A percentile compares a stretch with the other conserved stretches of the same genome.
phyloP scores from a whole-genome alignment of 345 rosid genomes.

The Mangifera indica region DNA sequence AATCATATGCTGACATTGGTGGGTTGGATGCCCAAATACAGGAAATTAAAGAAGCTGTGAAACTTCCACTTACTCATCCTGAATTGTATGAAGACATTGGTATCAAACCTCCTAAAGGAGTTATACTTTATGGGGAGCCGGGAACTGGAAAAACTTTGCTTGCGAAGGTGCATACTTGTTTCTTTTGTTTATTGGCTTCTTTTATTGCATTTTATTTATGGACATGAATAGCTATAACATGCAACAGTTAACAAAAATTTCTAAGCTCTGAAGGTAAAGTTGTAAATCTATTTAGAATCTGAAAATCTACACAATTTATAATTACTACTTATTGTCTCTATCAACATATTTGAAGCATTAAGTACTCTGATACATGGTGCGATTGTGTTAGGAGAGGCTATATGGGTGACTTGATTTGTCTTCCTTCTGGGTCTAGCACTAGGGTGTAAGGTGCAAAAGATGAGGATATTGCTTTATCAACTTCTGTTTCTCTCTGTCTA shows the following conservation, averaged over 20 bases:
- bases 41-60: conserved; percentile 37
- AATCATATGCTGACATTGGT: conserved; percentile 38
- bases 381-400: background rate
- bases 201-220: background rate
- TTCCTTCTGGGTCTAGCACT: background rate
- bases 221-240: background rate
- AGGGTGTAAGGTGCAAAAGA: too few relatives aligned
- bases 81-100: conserved; percentile 23
- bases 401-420: background rate
- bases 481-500: background rate
- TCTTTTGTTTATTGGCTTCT: background rate
- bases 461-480: too few relatives aligned
- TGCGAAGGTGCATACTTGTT: conserved; percentile 7
- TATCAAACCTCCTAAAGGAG: conserved; percentile 23
- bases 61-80: conserved; percentile 21
- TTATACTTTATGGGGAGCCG: conserved; percentile 21
- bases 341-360: background rate
- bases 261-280: background rate
- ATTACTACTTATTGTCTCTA: too few relatives aligned
- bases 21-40: conserved; percentile 39
- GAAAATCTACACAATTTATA: background rate
- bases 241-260: background rate
- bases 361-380: background rate
- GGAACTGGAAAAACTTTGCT: conserved; percentile 25
- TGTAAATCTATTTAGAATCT: background rate